Percentiles rank a stretch among this genome's conserved stretches.
Evolutionary conservation across 768 basidiomycete genomes (phyloP).

Genomic region (Suillus plorans): DNA sequence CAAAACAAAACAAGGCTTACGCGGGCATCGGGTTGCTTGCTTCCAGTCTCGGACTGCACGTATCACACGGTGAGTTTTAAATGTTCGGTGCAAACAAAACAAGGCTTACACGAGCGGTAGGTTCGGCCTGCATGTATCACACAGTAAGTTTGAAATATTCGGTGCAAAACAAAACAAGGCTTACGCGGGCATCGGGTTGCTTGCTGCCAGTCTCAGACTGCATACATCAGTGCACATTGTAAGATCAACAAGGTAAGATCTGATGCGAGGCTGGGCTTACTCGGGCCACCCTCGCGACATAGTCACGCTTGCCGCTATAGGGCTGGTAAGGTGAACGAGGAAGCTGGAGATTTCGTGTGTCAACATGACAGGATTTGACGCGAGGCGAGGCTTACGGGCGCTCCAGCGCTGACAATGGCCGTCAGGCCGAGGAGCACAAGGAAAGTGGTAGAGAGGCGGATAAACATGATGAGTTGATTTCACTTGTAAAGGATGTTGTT

Average conservation of each 20-base stretch:
- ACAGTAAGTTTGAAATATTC: too few species aligned
- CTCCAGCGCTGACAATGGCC: background rate
- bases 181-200: background rate
- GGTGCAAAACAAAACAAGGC: background rate
- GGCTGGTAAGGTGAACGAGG: too few species aligned
- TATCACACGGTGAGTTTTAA: too few species aligned
- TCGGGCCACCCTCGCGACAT: background rate
- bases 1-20: background rate
- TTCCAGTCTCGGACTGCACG: too few species aligned
- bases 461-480: background rate
- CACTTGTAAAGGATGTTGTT: background rate
- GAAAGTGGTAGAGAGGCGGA: background rate
- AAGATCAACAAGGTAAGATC: too few species aligned
- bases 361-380: background rate
- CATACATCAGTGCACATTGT: too few species aligned
- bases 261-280: background rate
- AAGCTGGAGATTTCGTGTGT: background rate
- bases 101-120: background rate
- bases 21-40: too few species aligned
- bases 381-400: background rate
- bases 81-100: background rate
- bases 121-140: too few species aligned
- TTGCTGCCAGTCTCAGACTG: too few species aligned
- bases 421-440: background rate
- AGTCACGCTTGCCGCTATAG: background rate